These are phyloP conservation scores for Colletotrichum kahawae DNA, from an alignment of 2,329 filamentous ascomycete species.

Conservation along the genomic window DNA sequence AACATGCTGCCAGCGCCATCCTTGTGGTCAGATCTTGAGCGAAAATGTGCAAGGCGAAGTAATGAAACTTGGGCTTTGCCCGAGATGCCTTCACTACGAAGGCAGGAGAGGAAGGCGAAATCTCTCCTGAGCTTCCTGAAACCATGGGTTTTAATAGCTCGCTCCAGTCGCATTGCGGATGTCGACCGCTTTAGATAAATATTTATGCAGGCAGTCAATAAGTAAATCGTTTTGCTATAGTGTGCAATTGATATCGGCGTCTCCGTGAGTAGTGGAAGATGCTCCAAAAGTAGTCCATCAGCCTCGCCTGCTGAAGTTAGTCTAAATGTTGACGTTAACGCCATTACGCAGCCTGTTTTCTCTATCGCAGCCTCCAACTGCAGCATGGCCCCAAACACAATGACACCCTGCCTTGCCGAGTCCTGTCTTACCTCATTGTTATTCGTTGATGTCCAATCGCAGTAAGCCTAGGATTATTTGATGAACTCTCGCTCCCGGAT, in stretches of 20 bases:
- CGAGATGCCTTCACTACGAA: neutral
- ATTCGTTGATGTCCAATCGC: neutral
- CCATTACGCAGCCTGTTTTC: neutral
- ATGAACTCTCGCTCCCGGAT: neutral
- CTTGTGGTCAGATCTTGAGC: neutral
- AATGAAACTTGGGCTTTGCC: neutral
- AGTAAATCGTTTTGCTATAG: neutral
- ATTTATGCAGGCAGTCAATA: neutral
- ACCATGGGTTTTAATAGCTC: neutral
- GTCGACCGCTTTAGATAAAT: neutral
- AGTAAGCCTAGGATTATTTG: neutral
- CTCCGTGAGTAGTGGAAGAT: neutral
- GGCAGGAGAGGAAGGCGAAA: neutral
- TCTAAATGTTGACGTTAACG: no score
- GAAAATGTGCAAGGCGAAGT: neutral
- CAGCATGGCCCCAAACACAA: neutral
- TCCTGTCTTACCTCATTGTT: neutral
- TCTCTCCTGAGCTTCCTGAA: neutral
- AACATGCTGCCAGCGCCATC: neutral
- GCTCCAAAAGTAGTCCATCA: neutral
- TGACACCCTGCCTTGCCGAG: neutral
- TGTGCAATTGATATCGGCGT: neutral
- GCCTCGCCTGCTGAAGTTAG: no score
- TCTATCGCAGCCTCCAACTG: neutral
- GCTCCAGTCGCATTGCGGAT: neutral